These are phyloP conservation scores for Moniliophthora roreri DNA, from an alignment of 1,284 basidiomycete genomes.

Conservation along the genomic window DNA sequence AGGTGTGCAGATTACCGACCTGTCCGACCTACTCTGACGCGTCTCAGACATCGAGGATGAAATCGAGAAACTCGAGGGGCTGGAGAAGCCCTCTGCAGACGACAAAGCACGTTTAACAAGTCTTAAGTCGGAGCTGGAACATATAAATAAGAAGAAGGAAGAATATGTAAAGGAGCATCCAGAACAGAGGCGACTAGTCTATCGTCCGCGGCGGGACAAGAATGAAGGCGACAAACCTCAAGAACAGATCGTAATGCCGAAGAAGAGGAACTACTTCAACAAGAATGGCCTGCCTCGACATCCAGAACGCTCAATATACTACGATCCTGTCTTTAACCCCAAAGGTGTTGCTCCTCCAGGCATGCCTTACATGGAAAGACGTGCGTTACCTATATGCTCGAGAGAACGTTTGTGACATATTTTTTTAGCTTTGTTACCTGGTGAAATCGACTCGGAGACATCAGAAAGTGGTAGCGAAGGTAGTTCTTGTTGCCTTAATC, in stretches of 20 bases:
- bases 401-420: conserved; percentile 4
- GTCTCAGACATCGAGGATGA: conserved; percentile 67
- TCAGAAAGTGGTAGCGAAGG: conserved; percentile 45
- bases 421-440: conserved; percentile 53
- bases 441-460: conserved; percentile 62
- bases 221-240: conserved; percentile 43
- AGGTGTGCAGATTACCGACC: conserved; percentile 39
- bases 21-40: background rate
- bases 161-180: conserved; percentile 91
- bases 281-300: conserved; percentile 81
- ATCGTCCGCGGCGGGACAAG: conserved; percentile 44
- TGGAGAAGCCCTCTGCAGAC: conserved; percentile 38
- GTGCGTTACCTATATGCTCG: conserved; percentile 44
- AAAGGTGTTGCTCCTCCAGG: conserved; percentile 95
- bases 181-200: conserved; percentile 81
- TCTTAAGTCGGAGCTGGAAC: conserved; percentile 76
- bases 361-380: conserved; percentile 89
- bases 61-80: conserved; percentile 60
- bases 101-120: conserved; percentile 59
- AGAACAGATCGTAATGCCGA: conserved; percentile 43
- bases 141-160: conserved; percentile 82
- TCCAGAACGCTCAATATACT: conserved; percentile 90
- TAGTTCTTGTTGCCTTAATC: background rate
- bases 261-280: conserved; percentile 71
- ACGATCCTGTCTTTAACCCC: conserved; percentile 91